Base-by-base conservation (phyloP, 164 flowering plant species). In the Cinnamomum chago region DNA sequence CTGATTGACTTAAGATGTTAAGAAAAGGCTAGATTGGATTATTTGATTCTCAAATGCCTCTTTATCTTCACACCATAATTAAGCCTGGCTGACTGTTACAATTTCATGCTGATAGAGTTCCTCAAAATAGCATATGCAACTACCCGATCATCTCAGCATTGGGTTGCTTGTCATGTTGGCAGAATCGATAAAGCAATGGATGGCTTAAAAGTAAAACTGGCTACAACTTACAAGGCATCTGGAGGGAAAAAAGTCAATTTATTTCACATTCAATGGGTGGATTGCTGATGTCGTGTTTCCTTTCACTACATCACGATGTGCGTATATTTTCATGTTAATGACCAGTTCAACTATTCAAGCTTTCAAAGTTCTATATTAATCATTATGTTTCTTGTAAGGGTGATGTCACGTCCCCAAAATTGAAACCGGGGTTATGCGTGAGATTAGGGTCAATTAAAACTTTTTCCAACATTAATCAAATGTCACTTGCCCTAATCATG, bases 191-290 rank as follows among this genome's bases (percentile, higher is more conserved):
- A 87, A 75, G 76, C 78, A 58, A 86, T 92, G 86, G 84, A 88
- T 62, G 97, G 89, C 65, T 84, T 95, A 62, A 86, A 84, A 79
- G 81, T 55, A 13, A 95, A 86, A 82, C 69, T 95, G 84, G 90
- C 82, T 73, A 78, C 90, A 73, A 96, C 95, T 28, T 88, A 85
- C 77, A 82, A 90, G 79, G 94, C 97, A 76, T 90, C 97, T 62
- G 94, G 98, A 27, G 89, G 91, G 67, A 86, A 92, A 84, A 93
- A 95, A 88, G 90, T 95, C 67, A 89, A 84, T 72, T 95, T 30
- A 93, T 93, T 67, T 86, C 97, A 12, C 98, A 95, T 80, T 95
- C 98, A 13, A 95, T 95, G 97, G 97, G 98, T 72, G 98, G 98
- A 81, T 75, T 95, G 79, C 86, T 95, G 25, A 85, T 95, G 33